A percentile compares a stretch with the other conserved stretches of the same genome.
phyloP scores from a whole-genome alignment of 1,284 basidiomycete genomes.

The Ustilago nuda region DNA sequence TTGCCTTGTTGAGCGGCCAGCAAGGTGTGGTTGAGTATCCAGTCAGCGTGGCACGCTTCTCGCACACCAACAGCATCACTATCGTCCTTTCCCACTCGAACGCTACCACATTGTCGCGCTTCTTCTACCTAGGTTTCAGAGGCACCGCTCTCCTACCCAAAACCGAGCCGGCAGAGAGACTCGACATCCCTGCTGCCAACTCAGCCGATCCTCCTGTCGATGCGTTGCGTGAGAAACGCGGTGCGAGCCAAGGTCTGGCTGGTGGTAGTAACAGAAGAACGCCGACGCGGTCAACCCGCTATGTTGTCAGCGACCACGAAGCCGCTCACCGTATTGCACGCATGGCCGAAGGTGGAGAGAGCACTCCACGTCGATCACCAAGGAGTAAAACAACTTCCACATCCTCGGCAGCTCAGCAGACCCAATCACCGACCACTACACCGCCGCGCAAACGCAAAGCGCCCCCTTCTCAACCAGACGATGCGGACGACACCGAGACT shows the following conservation, averaged over 20 bases:
- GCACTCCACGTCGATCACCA: conserved; percentile 30
- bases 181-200: conserved; percentile 62
- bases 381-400: conserved; percentile 19
- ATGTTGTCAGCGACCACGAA: conserved; percentile 26
- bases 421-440: conserved; percentile 16
- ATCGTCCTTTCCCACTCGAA: conserved; percentile 62
- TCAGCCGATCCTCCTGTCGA: conserved; percentile 58
- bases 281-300: conserved; percentile 26
- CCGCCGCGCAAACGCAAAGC: conserved; percentile 39
- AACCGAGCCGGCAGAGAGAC: conserved; percentile 44
- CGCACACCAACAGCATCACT: conserved; percentile 63
- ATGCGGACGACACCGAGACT: conserved; percentile 15
- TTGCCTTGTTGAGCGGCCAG: conserved; percentile 56
- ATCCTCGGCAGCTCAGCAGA: neutral
- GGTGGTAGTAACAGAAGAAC: conserved; percentile 33
- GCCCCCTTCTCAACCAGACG: conserved; percentile 7
- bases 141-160: conserved; percentile 60
- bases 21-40: conserved; percentile 64
- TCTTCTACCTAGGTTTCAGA: conserved; percentile 66
- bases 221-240: conserved; percentile 49
- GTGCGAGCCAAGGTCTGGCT: conserved; percentile 46
- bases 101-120: conserved; percentile 51
- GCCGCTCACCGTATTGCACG: conserved; percentile 34
- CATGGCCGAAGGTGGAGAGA: conserved; percentile 20
- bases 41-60: conserved; percentile 62